Evolutionary conservation across 441 rosid genomes (phyloP), one percentile per base, ranked within the genome.

Genomic region (Melastoma candidum): DNA sequence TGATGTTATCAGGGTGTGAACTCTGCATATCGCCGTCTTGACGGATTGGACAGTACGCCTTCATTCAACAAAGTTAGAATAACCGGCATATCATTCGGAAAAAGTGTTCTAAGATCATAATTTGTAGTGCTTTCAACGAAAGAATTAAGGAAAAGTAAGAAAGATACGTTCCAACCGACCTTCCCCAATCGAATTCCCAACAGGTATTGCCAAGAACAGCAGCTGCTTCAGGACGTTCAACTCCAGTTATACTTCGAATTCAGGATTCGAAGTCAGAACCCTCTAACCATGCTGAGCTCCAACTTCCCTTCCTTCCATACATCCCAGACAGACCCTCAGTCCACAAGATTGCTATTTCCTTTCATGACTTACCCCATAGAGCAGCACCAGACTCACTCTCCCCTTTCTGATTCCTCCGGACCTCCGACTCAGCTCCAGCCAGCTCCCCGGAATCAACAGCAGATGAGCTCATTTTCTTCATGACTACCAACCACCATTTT

Each of bases 311-410:
- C 27, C 45, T 52, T 71, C 12, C 67, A 48, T 48, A 11, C 62
- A 46, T 62, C 80, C 43, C 53, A 65, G 5, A 24, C 61, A n/a
- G 8, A 58, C 25, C 47, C 58, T 7, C 47, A 67, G 44, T 63
- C 90, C 48, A 64, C 90, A 2, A 71, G 74, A 55, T 59, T 66
- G 2, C 25, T 59, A 8, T 82, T 82, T 66, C 90, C 94, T 26
- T 79, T 80, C 49, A 74, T 83, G 48, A 58, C 78, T 22, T 80
- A 85, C 48, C 74, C 73, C 46, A 54, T 67, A 43, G 70, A 69
- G 12, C 68, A 59, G 11, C 75, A 71, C 13, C 84, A 77, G 8
- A 64, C 46, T 3, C 24, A 29, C 43, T 64, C 73, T 22, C 52
- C 60, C 66, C 68, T 73, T n/a, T 46, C 59, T 11, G 71, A 81